Evolutionary conservation across 2,329 filamentous ascomycete species (phyloP), one percentile per base, ranked within the genome.

Genomic region (Chaetomiaceae sp.): DNA sequence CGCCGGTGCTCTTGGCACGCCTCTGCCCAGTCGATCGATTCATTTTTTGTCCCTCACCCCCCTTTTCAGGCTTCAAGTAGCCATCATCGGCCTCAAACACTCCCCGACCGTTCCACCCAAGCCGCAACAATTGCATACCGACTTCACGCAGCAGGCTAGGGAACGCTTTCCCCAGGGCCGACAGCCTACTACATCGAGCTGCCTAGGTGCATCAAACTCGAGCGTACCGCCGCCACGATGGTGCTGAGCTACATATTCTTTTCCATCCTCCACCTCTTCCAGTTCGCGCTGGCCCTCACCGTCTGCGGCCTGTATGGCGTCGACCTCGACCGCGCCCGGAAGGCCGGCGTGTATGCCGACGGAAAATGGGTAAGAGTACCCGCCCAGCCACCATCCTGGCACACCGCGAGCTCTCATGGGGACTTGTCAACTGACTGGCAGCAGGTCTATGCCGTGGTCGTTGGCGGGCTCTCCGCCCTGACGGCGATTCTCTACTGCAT

Each of bases 281-380:
- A 91, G 60, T 83, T 95, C 60, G 75, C 86, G 47, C 74, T 94
- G 54, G 87, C 81, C 12, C 67, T 95, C 47, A 77, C 84, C 1
- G 84, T 93, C 45, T 82, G 84, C 54, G 89, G 85, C 1, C 77
- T 95, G 17, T 95, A 93, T 55, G 86, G 81, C 29, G 67, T 74
- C 19, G 85, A 91, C 60, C 68, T 93, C 6, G 66, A 78, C 50
- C 65, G 66, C 18, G 78, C 79, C 1, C 62, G 68, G 30, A 66
- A 77, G 15, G 62, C 70, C 4, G 61, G 72, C 44, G 69, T 69
- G 33, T 74, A 78, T 51, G 64, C 69, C 2, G 77, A 86, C 59
- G 72, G 78, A 3, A 84, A 82, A 76, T 93, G 85, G 85, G 81
- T 88, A 64, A 57, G 74, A 63, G 30, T 32, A 6, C 5, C 12